A percentile compares a stretch with the other conserved stretches of the same genome.
phyloP scores from a whole-genome alignment of 2,329 filamentous ascomycete genomes.

The Penicillium sumatraense region DNA sequence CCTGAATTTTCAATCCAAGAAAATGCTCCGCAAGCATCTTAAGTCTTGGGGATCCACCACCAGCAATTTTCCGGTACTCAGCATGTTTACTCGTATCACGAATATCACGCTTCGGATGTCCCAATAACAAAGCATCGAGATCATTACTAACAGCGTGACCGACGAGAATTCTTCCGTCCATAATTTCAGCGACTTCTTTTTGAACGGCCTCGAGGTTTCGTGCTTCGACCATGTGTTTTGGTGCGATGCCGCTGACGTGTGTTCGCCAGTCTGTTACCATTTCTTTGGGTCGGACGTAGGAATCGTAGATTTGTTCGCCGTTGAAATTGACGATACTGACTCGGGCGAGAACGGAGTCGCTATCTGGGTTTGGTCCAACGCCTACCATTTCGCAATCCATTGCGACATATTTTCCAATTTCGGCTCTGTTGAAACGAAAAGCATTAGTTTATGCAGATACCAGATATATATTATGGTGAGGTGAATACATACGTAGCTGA shows the following conservation, averaged over 20 bases:
- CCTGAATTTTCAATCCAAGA: constrained; percentile 64
- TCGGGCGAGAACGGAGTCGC: constrained; percentile 77
- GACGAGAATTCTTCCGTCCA: constrained; percentile 74
- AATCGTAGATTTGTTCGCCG: constrained; percentile 90
- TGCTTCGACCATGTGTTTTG: constrained; percentile 72
- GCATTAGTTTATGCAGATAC: neutral
- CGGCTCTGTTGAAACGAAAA: constrained; percentile 54
- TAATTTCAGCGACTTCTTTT: constrained; percentile 67
- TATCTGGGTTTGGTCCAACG: constrained; percentile 65
- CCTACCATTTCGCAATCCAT: constrained; percentile 99
- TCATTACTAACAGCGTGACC: constrained; percentile 85
- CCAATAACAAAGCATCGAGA: constrained; percentile 73
- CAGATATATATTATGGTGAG: neutral
- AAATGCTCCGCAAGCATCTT: constrained; percentile 62
- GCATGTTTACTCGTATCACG: constrained; percentile 82
- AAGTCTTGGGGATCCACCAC: constrained; percentile 54
- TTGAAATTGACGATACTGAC: constrained; percentile 94
- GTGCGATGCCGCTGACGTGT: constrained; percentile 77
- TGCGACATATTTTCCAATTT: constrained; percentile 86
- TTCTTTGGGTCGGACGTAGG: constrained; percentile 79
- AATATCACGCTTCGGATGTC: constrained; percentile 76
- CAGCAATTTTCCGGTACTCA: constrained; percentile 68
- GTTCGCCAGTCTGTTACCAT: constrained; percentile 90
- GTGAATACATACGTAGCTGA: constrained; percentile 45
- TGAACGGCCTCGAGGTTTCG: constrained; percentile 79